Percentiles rank a stretch among this genome's conserved stretches.
phyloP scores from a whole-genome alignment of 1,284 basidiomycete species.

The Tranzscheliella williamsii region DNA sequence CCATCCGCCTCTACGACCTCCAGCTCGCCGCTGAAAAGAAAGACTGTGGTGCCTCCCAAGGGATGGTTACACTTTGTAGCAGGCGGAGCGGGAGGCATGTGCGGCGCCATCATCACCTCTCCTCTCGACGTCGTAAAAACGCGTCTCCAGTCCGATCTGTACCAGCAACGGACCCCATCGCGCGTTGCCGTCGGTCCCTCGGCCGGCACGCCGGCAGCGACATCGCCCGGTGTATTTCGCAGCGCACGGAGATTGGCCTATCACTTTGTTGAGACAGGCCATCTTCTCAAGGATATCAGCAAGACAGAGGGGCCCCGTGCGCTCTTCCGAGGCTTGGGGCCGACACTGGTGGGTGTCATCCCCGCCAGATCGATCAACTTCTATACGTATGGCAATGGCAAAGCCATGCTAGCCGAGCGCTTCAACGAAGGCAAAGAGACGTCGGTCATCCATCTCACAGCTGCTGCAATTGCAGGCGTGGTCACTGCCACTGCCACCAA shows the following conservation, averaged over 20 bases:
- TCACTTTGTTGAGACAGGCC: slow-evolving; percentile 92
- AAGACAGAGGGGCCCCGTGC: slow-evolving; percentile 86
- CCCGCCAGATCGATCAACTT: slow-evolving; percentile 93
- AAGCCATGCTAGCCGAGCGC: slow-evolving; percentile 79
- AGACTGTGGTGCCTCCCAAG: slow-evolving; percentile 46
- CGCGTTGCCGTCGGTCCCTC: neutral
- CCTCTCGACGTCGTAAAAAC: slow-evolving; percentile 99
- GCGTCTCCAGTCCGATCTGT: slow-evolving; percentile 87
- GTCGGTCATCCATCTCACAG: slow-evolving; percentile 78
- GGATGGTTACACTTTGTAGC: slow-evolving; percentile 63
- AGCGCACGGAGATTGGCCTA: slow-evolving; percentile 71
- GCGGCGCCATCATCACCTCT: slow-evolving; percentile 92
- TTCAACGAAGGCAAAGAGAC: slow-evolving; percentile 84
- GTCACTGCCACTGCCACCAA: slow-evolving; percentile 88
- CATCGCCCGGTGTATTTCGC: slow-evolving; percentile 10
- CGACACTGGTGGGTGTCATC: slow-evolving; percentile 90
- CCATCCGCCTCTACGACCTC: slow-evolving; percentile 12
- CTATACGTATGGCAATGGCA: slow-evolving; percentile 96
- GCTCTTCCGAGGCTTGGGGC: slow-evolving; percentile 90
- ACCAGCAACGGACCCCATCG: slow-evolving; percentile 64
- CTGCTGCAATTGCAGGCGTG: slow-evolving; percentile 80
- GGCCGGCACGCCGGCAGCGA: neutral
- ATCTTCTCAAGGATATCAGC: slow-evolving; percentile 68
- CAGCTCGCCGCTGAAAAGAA: neutral
- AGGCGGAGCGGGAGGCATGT: slow-evolving; percentile 84